Evolutionary conservation across 1,284 basidiomycete species (phyloP), one percentile per base, ranked within the genome.

Genomic region (Ganoderma lingzhi): DNA sequence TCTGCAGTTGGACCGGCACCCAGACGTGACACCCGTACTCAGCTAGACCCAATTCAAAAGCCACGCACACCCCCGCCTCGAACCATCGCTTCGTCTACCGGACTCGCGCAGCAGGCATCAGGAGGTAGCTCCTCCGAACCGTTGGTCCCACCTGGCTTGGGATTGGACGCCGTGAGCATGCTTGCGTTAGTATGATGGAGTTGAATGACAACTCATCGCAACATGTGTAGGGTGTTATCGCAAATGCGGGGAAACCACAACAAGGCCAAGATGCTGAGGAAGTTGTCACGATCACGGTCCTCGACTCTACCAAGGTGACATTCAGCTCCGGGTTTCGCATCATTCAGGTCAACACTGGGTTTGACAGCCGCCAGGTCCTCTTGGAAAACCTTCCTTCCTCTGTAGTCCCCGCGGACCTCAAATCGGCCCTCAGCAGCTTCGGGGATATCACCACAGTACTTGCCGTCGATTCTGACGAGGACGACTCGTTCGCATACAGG

Each of bases 401-500:
- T 0, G 71, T 72, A 5, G 67, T 58, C 0, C 62, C 72, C 1
- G 71, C 65, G 1, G 66, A 66, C 6, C 44, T 83, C 17, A 73
- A 70, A 10, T 48, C 59, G 2, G 66, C 74, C 3, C 68, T 81
- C 1, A 23, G 60, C 12, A 51, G 63, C 0, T 90, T 86, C 71
- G 89, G 89, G 0, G 77, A 82, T n/a, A 81, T 89, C 3, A 73
- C 80, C 0, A 82, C 81, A 0, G 61, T 89, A 4, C 77, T 75
- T 59, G 70, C 83, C 1, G 81, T 79, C 0, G 77, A 76, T 0
- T 45, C 64, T 6, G 19, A 45, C 14, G 45, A 51, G 1, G 60
- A 59, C 0, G 71, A 55, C 15, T 72, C 56, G 14, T 63, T 69
- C 0, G 68, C 76, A 2, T 83, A 82, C 41, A 84, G 80, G 63